phyloP scores from a whole-genome alignment of 2,329 filamentous ascomycete species.

The Fusarium torreyae region DNA sequence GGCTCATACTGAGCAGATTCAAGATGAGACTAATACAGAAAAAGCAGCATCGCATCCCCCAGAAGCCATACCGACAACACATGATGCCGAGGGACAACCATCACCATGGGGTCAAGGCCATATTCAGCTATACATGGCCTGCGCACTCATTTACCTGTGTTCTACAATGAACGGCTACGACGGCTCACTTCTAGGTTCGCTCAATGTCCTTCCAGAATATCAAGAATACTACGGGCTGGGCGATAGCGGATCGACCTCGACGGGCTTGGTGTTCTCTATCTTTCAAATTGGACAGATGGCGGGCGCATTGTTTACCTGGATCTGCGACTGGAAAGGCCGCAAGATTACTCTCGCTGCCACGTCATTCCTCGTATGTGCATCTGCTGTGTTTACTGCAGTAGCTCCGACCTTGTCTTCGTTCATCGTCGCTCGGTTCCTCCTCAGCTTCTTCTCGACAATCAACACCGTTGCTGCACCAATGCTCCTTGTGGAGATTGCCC shows the following conservation, averaged over 20 bases:
- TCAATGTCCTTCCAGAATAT: constrained; percentile 56
- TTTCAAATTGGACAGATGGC: constrained; percentile 61
- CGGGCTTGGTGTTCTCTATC: constrained; percentile 62
- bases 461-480: constrained; percentile 66
- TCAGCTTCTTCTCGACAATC: constrained; percentile 22
- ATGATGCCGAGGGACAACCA: not conserved
- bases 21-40: too few species aligned
- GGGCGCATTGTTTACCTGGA: constrained; percentile 60
- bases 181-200: constrained; percentile 60
- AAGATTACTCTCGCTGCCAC: constrained; percentile 61
- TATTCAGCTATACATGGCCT: constrained; percentile 26
- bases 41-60: not conserved
- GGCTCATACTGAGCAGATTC: not conserved
- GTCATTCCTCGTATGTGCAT: constrained; percentile 55
- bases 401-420: constrained; percentile 16
- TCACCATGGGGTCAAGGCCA: constrained; percentile 29
- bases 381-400: constrained; percentile 15
- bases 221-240: constrained; percentile 13
- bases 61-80: not conserved
- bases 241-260: constrained; percentile 55
- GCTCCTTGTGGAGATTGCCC: constrained; percentile 73
- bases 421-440: constrained; percentile 12
- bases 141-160: constrained; percentile 51
- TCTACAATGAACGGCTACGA: constrained; percentile 63
- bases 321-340: constrained; percentile 62